These are phyloP conservation scores for Dalbergia oliveri DNA, from an alignment of 306 rosid species.

Conservation along the genomic window DNA sequence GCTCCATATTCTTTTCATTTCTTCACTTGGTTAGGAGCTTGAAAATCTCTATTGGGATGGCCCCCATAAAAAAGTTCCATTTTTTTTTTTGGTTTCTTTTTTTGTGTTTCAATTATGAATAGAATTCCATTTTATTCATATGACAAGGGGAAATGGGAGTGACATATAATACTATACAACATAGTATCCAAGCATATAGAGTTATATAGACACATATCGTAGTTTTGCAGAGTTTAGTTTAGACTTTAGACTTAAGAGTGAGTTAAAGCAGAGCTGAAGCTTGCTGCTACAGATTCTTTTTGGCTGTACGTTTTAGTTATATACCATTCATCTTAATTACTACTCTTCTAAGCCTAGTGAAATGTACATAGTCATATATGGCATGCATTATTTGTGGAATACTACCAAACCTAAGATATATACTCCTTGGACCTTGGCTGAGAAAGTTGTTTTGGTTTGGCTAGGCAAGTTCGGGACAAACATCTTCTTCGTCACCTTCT, in stretches of 20 bases:
- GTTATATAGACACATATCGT: background rate
- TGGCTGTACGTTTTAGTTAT: background rate
- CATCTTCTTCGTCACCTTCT: slow-evolving; percentile 59
- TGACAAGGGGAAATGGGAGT: too few relatives aligned
- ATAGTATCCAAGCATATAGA: background rate
- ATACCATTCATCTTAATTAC: background rate
- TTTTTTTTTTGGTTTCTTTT: too few relatives aligned
- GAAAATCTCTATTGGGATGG: background rate
- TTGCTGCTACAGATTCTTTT: background rate
- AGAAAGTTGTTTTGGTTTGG: slow-evolving; percentile 43
- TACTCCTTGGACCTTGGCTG: background rate
- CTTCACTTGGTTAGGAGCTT: background rate
- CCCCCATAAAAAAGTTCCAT: too few relatives aligned
- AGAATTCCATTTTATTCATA: background rate
- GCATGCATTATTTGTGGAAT: slow-evolving; percentile 28
- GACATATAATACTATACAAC: background rate
- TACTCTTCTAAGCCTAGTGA: background rate
- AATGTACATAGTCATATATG: background rate
- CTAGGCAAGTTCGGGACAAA: slow-evolving; percentile 57
- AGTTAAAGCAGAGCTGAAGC: background rate
- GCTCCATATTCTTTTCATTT: background rate
- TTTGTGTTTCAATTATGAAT: background rate
- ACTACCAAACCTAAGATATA: background rate
- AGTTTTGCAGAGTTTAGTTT: background rate
- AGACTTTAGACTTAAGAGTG: background rate